These are phyloP conservation scores for Suhomyces xylopsoci DNA, from an alignment of 805 yeast genomes.

Conservation along the genomic window DNA sequence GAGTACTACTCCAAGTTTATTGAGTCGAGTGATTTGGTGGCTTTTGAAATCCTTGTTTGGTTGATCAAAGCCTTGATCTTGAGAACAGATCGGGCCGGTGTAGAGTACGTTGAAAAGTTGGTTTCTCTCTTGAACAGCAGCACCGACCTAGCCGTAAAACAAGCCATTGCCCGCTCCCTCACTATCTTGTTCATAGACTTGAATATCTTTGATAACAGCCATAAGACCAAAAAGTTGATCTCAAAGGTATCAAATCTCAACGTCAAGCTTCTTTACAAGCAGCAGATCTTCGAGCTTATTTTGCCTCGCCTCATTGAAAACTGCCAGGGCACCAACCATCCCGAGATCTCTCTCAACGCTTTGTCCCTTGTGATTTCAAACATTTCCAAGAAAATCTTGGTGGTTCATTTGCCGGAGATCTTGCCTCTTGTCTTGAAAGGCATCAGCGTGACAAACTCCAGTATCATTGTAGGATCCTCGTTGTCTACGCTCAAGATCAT, in stretches of 20 bases:
- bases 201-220: slow-evolving; percentile 50
- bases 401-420: slow-evolving; percentile 60
- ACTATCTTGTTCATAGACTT: slow-evolving; percentile 69
- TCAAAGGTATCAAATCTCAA: slow-evolving; percentile 53
- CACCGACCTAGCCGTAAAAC: slow-evolving; percentile 22
- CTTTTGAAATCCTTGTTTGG: slow-evolving; percentile 65
- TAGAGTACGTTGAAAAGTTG: slow-evolving; percentile 18
- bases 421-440: slow-evolving; percentile 74
- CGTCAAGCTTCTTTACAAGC: slow-evolving; percentile 72
- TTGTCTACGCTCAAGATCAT: slow-evolving; percentile 55
- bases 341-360: slow-evolving; percentile 56
- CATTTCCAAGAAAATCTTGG: slow-evolving; percentile 58
- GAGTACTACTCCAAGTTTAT: background rate
- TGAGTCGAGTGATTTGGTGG: slow-evolving; percentile 1
- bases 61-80: slow-evolving; percentile 65
- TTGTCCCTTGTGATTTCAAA: slow-evolving; percentile 65
- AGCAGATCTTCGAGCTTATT: slow-evolving; percentile 63
- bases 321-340: slow-evolving; percentile 1
- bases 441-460: slow-evolving; percentile 35
- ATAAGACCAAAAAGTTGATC: slow-evolving; percentile 26
- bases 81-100: slow-evolving; percentile 46
- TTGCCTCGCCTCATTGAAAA: slow-evolving; percentile 52
- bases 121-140: slow-evolving; percentile 25
- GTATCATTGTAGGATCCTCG: slow-evolving; percentile 53
- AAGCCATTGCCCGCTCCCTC: slow-evolving; percentile 47